Conservation (phyloP, 148 eudicot species). For the Silene conica region DNA sequence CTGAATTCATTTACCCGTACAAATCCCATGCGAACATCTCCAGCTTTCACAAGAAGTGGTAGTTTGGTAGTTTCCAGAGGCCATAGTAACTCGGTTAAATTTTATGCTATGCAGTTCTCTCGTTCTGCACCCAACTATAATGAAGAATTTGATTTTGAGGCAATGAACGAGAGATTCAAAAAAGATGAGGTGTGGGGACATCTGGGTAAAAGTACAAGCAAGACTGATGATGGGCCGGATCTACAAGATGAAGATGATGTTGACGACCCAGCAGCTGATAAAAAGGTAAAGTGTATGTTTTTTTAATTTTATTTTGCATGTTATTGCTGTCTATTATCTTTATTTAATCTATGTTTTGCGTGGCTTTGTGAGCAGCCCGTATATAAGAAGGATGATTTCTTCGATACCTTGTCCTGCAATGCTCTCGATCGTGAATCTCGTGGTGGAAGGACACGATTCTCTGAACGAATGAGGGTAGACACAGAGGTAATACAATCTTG, state of each 20-base stretch:
- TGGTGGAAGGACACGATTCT: conserved; percentile 41
- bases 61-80: not conserved
- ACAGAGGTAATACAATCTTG: conserved; percentile 41
- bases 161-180: conserved; percentile 68
- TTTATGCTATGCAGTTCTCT: conserved; percentile 30
- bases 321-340: not conserved
- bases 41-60: not conserved
- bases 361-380: conserved; percentile 35
- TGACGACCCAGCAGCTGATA: conserved; percentile 25
- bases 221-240: conserved; percentile 25
- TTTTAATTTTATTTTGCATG: not conserved
- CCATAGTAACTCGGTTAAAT: conserved; percentile 8
- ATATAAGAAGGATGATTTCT: conserved; percentile 67
- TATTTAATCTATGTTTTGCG: not conserved
- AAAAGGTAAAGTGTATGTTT: conserved; percentile 25
- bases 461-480: conserved; percentile 53
- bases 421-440: conserved; percentile 32
- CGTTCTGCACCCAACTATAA: conserved; percentile 33
- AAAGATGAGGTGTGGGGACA: conserved; percentile 72
- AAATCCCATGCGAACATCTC: not conserved
- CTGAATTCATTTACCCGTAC: not conserved
- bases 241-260: conserved; percentile 27
- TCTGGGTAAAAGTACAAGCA: conserved; percentile 44
- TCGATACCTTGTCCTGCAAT: conserved; percentile 58
- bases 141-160: conserved; percentile 66